A percentile compares a stretch with the other conserved stretches of the same genome.
Evolutionary conservation across 2,329 filamentous ascomycete species (phyloP).

Genomic region (Pseudocercospora fijiensis): DNA sequence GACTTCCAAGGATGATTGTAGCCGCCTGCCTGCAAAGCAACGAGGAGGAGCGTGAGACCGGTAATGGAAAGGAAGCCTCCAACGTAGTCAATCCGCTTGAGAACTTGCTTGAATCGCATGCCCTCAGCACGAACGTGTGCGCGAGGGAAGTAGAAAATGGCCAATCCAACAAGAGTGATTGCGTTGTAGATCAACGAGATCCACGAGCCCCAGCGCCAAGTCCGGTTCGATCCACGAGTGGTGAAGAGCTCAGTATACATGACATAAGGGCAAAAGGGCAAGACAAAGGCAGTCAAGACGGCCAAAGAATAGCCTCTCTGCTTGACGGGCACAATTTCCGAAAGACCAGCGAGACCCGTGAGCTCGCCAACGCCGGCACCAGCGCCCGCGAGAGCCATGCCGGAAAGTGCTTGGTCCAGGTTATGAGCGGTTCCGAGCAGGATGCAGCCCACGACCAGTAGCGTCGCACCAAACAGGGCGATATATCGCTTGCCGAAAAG

Average conservation of each 20-base stretch:
- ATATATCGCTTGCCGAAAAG: constrained; percentile 62
- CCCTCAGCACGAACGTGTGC: constrained; percentile 46
- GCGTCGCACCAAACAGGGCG: constrained; percentile 53
- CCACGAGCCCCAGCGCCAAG: constrained; percentile 54
- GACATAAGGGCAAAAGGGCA: constrained; percentile 62
- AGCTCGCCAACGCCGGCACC: constrained; percentile 68
- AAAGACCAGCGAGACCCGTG: constrained; percentile 61
- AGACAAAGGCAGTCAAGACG: constrained; percentile 39
- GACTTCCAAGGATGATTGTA: constrained; percentile 43
- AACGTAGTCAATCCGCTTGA: constrained; percentile 52
- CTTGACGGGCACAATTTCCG: constrained; percentile 31
- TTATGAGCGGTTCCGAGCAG: constrained; percentile 58
- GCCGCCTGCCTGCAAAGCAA: constrained; percentile 44
- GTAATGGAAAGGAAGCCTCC: constrained; percentile 52
- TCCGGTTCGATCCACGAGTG: constrained; percentile 35
- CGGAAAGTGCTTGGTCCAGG: constrained; percentile 49
- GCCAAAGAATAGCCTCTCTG: constrained; percentile 29
- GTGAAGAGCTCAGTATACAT: constrained; percentile 60
- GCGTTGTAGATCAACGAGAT: constrained; percentile 31
- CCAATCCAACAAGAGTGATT: constrained; percentile 27
- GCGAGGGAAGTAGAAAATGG: constrained; percentile 56
- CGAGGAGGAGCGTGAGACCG: constrained; percentile 50
- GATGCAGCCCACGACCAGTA: constrained; percentile 60
- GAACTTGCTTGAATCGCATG: constrained; percentile 42
- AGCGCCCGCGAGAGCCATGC: constrained; percentile 60